Conservation (phyloP, 2,329 filamentous ascomycete species). For the Fusarium sterilihyphosum region DNA sequence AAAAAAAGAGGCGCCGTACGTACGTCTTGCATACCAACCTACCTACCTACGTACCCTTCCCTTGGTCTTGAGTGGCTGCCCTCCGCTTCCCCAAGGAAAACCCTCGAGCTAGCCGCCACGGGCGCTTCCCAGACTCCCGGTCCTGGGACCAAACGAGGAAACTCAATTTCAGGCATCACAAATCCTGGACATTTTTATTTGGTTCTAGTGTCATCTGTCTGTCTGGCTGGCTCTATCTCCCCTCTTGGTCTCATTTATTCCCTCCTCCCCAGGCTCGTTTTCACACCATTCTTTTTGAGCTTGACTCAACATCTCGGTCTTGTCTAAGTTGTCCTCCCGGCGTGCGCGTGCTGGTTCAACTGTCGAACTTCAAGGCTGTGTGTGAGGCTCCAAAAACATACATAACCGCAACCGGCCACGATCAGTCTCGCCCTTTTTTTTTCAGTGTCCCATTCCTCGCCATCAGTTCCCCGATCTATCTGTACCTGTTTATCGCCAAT, state of each 20-base stretch:
- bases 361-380: slow-evolving; percentile 1
- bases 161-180: slow-evolving; percentile 42
- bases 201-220: slow-evolving; percentile 23
- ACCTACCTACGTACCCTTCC: not conserved
- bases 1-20: slow-evolving; percentile 14
- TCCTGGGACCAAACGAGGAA: slow-evolving; percentile 36
- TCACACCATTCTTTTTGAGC: slow-evolving; percentile 15
- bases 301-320: slow-evolving; percentile 15
- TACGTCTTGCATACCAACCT: not conserved
- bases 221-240: slow-evolving; percentile 13
- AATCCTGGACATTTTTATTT: slow-evolving; percentile 29
- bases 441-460: slow-evolving; percentile 8
- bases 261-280: slow-evolving; percentile 15
- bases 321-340: not conserved
- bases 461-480: slow-evolving; percentile 7
- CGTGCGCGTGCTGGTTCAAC: slow-evolving; percentile 18
- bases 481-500: slow-evolving; percentile 13
- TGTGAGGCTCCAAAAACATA: slow-evolving; percentile 12
- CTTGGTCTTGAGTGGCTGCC: slow-evolving; percentile 7
- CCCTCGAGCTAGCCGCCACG: slow-evolving; percentile 39
- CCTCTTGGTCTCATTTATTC: slow-evolving; percentile 20
- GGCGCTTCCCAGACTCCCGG: slow-evolving; percentile 42
- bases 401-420: slow-evolving; percentile 19
- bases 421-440: slow-evolving; percentile 13
- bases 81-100: slow-evolving; percentile 37